Evolutionary conservation across 176 grass and related monocot genomes (phyloP), one percentile per base, ranked within the genome.

Genomic region (Chrysopogon serrulatus): DNA sequence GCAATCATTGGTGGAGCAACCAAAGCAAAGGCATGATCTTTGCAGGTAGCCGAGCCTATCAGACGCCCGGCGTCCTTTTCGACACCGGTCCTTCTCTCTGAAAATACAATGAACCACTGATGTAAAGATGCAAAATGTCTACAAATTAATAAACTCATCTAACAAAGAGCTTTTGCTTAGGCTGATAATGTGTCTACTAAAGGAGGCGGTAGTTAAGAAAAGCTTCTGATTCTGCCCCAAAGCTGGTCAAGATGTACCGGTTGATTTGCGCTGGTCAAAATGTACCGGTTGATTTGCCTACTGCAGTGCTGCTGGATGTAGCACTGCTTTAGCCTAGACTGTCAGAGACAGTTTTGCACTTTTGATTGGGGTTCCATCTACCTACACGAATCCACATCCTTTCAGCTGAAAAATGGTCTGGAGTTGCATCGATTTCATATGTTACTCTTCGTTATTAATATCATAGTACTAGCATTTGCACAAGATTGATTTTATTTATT

Each of bases 1-100:
- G 59, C 79, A 86, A 78, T 82, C 73, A 90, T 82, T 77, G 83
- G 71, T 78, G 79, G 23, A 56, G 40, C 68, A 75, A 44, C 61
- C 39, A 88, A 66, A 88, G 81, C 76, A 80, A 84, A 79, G 19
- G 75, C 71, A 49, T 32, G 43, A 73, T 73, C 71, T 49, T 73
- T 73, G 71, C 48, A 78, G 72, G 70, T 71, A 63, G 70, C 62
- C 76, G 73, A 59, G 23, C 79, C 72, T 86, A 80, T 71, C 56
- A 82, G 53, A 19, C 35, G 53, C 13, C 43, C 65, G 59, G 56
- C 34, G 54, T 78, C 59, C 6, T 78, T 67, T 63, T 77, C 73
- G 17, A 47, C 83, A 61, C 30, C 75, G 32, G 53, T 82, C 73
- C 36, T 51, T 78, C 42, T 77, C 78, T 78, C 28, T 82, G 39